Base-by-base conservation (phyloP, 371 early-diverging fungal species). In the Choanephora cucurbitarum region DNA sequence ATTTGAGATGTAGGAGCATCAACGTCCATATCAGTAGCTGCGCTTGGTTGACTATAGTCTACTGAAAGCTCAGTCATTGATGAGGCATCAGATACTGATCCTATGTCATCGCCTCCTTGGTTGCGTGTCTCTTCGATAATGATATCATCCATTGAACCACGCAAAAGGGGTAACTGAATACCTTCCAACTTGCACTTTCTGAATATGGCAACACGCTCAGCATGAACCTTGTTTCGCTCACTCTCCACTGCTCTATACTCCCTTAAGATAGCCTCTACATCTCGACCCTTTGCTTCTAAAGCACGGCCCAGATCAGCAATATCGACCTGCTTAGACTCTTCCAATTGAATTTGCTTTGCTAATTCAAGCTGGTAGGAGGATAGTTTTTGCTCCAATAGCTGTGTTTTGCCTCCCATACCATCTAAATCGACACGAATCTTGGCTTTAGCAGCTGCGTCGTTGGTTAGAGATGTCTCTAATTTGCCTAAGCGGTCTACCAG, bases 121-220 rank as follows among this genome's bases (percentile, higher is more conserved):
- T 47, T 52, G 32, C 81, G 43, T 10, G 58, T 77, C 11, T 78
- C 69, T 51, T 90, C 88, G 32, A 90, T 88, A 55, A 91, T 67
- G 1, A 93, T 69, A 58, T 87, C 86, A 3, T 84, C 89, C 73
- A 92, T 68, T 2, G 82, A 78, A 11, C 91, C 89, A 45, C 72
- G 71, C 23, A 65, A 55, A 57, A 92, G 69, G 18, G 97, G 97
- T 22, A 98, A 58, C 3, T 87, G 80, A 51, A 97, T 93, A 55
- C 94, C 92, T 58, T 97, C 96, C 40, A 96, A 67, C 67, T 95
- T 94, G 70, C 96, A 96, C 23, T 84, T 78, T 50, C 96, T 83
- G 52, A 96, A 85, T 22, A 95, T 84, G 1, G 88, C 79, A 1
- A 87, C 73, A 31, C 88, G 82, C 44, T 94, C 94, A 6, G 89